Evolutionary conservation across 768 basidiomycete species (phyloP).

Genomic region (Trametes gibbosa): DNA sequence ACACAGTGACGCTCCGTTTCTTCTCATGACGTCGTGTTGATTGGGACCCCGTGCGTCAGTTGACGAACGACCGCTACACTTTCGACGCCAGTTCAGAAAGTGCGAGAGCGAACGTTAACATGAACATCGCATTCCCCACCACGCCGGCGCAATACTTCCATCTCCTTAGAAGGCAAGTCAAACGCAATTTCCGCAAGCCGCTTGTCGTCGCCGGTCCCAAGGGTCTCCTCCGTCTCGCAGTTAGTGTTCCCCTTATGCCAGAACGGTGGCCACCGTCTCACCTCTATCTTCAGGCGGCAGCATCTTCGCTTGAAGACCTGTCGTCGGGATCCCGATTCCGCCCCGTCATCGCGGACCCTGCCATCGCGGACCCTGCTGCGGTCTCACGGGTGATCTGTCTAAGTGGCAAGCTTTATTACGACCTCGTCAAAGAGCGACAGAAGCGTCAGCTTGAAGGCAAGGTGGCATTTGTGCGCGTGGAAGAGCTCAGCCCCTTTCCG

Average conservation of each 20-base stretch:
- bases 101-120: slow-evolving; percentile 60
- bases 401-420: slow-evolving; percentile 87
- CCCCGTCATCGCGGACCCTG: slow-evolving; percentile 59
- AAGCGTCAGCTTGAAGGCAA: slow-evolving; percentile 40
- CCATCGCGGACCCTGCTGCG: slow-evolving; percentile 31
- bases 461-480: slow-evolving; percentile 73
- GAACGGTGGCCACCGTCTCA: background rate
- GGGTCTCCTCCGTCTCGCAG: slow-evolving; percentile 72
- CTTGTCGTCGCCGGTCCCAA: slow-evolving; percentile 85
- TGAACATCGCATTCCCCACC: slow-evolving; percentile 83
- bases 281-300: slow-evolving; percentile 54
- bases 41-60: slow-evolving; percentile 37
- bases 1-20: background rate
- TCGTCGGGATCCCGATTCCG: slow-evolving; percentile 58
- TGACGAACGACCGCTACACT: slow-evolving; percentile 70
- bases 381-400: slow-evolving; percentile 70
- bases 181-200: slow-evolving; percentile 84
- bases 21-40: slow-evolving; percentile 1
- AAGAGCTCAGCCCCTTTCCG: slow-evolving; percentile 89
- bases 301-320: slow-evolving; percentile 65
- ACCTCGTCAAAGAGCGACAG: slow-evolving; percentile 70
- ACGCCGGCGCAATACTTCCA: slow-evolving; percentile 94
- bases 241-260: slow-evolving; percentile 35
- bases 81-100: slow-evolving; percentile 28
- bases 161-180: slow-evolving; percentile 81